A percentile compares a stretch with the other conserved stretches of the same genome.
Conservation (phyloP, 345 rosid species). For the Eucalyptus brandiana region DNA sequence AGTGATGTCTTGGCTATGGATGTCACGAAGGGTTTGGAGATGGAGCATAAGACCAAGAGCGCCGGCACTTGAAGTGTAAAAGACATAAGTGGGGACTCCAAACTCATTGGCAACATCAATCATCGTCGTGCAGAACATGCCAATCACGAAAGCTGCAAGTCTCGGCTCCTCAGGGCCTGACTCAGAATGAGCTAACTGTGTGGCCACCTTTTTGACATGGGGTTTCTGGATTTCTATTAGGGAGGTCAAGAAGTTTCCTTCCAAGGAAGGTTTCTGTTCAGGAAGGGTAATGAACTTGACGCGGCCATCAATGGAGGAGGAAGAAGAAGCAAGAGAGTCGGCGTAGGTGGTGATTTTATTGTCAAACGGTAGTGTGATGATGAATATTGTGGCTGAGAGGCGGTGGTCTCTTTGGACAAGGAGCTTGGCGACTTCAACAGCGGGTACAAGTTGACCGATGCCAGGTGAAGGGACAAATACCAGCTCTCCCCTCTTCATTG, state of each 20-base stretch:
- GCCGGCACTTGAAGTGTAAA: conserved; percentile 26
- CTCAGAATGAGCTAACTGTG: background rate
- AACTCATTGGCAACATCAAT: conserved; percentile 40
- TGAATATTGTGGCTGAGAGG: conserved; percentile 33
- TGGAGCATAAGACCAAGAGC: conserved; percentile 11
- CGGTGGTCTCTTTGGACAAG: conserved; percentile 21
- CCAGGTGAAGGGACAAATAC: background rate
- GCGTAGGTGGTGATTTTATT: background rate
- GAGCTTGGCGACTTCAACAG: conserved; percentile 25
- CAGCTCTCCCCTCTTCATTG: background rate
- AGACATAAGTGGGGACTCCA: conserved; percentile 29
- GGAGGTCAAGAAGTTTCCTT: background rate
- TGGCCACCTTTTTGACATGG: background rate
- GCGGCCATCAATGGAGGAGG: conserved; percentile 8
- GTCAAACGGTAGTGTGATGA: conserved; percentile 2
- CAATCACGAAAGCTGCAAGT: conserved; percentile 44
- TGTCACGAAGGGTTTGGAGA: background rate
- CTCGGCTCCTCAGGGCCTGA: background rate
- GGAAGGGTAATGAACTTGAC: conserved; percentile 21
- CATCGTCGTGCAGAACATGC: conserved; percentile 36
- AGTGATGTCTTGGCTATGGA: background rate
- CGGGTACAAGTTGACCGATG: conserved; percentile 32
- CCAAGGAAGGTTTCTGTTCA: background rate
- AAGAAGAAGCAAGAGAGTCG: background rate
- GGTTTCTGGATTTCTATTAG: conserved; percentile 10